A percentile compares a stretch with the other conserved stretches of the same genome.
These are phyloP conservation scores for Termitomyces sp. DNA, from an alignment of 1,284 basidiomycete species.

Conservation along the genomic window DNA sequence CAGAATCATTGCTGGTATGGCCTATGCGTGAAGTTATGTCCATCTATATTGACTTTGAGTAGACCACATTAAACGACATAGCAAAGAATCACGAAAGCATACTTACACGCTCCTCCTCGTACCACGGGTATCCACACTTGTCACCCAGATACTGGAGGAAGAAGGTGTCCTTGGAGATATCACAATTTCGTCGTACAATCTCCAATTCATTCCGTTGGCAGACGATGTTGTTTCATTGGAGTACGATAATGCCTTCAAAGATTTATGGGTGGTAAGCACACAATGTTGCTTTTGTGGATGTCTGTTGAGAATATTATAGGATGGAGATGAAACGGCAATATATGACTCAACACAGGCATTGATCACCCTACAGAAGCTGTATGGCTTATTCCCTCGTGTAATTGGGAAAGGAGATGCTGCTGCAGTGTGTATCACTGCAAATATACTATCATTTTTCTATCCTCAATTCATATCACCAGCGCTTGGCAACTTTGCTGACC, in stretches of 20 bases:
- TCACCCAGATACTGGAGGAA: slow-evolving; percentile 80
- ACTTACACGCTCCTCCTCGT: slow-evolving; percentile 88
- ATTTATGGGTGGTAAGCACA: slow-evolving; percentile 75
- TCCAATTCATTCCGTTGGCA: slow-evolving; percentile 91
- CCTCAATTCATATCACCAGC: slow-evolving; percentile 40
- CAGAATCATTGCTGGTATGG: slow-evolving; percentile 83
- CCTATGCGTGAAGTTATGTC: slow-evolving; percentile 13
- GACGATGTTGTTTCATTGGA: slow-evolving; percentile 89
- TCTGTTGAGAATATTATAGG: slow-evolving; percentile 40
- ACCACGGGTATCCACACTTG: slow-evolving; percentile 83
- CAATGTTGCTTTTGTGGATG: neutral
- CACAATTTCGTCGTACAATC: slow-evolving; percentile 78
- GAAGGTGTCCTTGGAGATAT: slow-evolving; percentile 91
- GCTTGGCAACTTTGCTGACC: slow-evolving; percentile 70
- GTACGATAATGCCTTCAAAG: slow-evolving; percentile 76
- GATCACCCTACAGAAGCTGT: slow-evolving; percentile 80
- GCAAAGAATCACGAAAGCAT: slow-evolving; percentile 64
- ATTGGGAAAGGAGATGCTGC: slow-evolving; percentile 92
- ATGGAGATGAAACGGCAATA: slow-evolving; percentile 90
- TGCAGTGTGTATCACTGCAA: slow-evolving; percentile 48
- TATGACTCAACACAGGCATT: slow-evolving; percentile 89
- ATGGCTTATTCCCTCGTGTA: slow-evolving; percentile 88
- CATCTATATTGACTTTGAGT: slow-evolving; percentile 22
- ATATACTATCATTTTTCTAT: neutral
- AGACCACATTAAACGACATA: slow-evolving; percentile 87